Conservation (phyloP, 371 early-diverging fungal genomes). For the Gilbertella persicaria region DNA sequence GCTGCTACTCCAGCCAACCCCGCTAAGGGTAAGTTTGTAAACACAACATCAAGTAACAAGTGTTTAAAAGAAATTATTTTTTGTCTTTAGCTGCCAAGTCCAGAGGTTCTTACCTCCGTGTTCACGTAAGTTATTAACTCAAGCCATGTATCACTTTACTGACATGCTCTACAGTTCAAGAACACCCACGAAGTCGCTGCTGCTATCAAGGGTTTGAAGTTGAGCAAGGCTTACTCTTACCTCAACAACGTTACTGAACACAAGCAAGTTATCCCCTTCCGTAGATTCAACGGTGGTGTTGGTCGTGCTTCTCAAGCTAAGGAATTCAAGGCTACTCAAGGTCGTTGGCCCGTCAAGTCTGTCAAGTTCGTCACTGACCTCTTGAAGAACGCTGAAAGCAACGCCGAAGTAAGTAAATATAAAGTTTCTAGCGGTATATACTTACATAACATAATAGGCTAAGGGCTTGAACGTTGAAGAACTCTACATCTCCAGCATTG, state of each 20-base stretch:
- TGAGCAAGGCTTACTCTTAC: constrained; percentile 93
- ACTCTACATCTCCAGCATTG: constrained; percentile 92
- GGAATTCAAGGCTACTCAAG: constrained; percentile 88
- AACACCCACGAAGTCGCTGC: constrained; percentile 99
- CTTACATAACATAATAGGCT: constrained; percentile 39
- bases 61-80: neutral
- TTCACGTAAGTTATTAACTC: constrained; percentile 66
- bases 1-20: constrained; percentile 59
- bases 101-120: constrained; percentile 95
- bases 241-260: constrained; percentile 93
- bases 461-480: constrained; percentile 92
- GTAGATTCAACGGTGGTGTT: constrained; percentile 94
- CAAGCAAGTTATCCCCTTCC: constrained; percentile 98
- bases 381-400: constrained; percentile 95
- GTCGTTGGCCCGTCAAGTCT: constrained; percentile 98
- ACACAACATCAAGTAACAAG: neutral
- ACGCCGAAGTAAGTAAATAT: constrained; percentile 80
- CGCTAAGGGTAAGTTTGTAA: constrained; percentile 49
- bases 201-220: constrained; percentile 94
- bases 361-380: constrained; percentile 89
- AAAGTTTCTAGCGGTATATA: neutral
- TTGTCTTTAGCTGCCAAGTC: constrained; percentile 81
- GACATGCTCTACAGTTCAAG: constrained; percentile 60
- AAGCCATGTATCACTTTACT: neutral
- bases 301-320: constrained; percentile 98